phyloP scores from a whole-genome alignment of 208 protist genomes.

The Trypanosoma melophagium region DNA sequence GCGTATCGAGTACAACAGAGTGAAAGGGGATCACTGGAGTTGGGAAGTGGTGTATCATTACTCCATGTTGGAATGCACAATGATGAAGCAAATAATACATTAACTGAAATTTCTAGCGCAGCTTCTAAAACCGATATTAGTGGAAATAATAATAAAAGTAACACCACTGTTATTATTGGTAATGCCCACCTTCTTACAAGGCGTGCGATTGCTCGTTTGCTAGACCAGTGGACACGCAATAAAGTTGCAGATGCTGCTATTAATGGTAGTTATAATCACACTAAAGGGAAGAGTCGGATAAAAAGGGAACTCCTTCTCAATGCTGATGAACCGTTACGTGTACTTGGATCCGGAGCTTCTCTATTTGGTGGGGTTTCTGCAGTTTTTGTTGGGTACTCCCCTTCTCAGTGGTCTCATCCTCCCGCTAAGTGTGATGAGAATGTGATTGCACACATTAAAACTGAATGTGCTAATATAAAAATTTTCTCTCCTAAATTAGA shows the following conservation, averaged over 20 bases:
- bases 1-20: conserved; percentile 30
- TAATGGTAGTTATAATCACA: background rate
- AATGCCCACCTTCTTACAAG: conserved; percentile 68
- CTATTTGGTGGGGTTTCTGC: conserved; percentile 54
- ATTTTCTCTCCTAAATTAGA: conserved; percentile 5
- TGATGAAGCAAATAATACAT: background rate
- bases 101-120: background rate
- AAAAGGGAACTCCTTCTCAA: conserved; percentile 27
- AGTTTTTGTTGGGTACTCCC: conserved; percentile 40
- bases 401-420: background rate
- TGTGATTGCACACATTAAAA: conserved; percentile 2
- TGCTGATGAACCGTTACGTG: conserved; percentile 17
- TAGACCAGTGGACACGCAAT: conserved; percentile 83
- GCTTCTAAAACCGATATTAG: too few species aligned
- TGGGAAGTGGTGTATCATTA: conserved; percentile 1
- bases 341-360: conserved; percentile 19
- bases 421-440: background rate
- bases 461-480: background rate
- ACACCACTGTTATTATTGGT: conserved; percentile 38
- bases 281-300: background rate
- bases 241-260: conserved; percentile 22
- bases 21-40: background rate
- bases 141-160: too few species aligned
- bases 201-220: conserved; percentile 47
- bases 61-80: conserved; percentile 22